Conservation (phyloP, 768 basidiomycete genomes). For the Auricularia sp. region DNA sequence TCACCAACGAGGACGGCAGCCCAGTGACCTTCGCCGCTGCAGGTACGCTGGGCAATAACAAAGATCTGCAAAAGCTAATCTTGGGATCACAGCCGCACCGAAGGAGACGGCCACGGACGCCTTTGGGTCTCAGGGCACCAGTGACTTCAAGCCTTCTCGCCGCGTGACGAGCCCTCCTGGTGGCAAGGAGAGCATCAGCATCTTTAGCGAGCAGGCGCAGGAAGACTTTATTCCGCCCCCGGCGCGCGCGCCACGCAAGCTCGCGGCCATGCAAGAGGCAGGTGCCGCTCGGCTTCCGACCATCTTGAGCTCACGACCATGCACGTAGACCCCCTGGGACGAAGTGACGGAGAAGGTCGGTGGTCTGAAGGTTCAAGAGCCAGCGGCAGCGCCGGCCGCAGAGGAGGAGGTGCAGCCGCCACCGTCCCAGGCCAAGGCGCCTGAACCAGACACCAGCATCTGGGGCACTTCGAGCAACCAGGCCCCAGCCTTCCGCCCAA, state of each 20-base stretch:
- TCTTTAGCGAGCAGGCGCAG: conserved; percentile 8
- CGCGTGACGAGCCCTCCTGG: conserved; percentile 13
- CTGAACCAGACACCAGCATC: not conserved
- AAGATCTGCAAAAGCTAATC: not conserved
- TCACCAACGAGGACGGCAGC: conserved; percentile 22
- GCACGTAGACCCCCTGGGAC: not conserved
- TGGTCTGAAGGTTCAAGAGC: not conserved
- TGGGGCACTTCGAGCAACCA: not conserved
- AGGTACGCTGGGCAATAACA: conserved; percentile 5
- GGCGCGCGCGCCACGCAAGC: not conserved
- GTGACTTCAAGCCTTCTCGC: conserved; percentile 11
- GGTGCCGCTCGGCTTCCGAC: not conserved
- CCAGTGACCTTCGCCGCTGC: conserved; percentile 10
- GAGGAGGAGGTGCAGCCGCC: not conserved
- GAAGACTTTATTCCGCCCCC: conserved; percentile 1
- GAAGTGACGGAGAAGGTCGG: not conserved
- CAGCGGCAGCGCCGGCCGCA: not conserved
- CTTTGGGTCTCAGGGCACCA: not conserved
- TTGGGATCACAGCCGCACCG: not conserved
- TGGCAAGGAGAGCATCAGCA: conserved; percentile 6
- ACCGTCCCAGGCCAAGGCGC: not conserved
- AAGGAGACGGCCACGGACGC: not conserved
- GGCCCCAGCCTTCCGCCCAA: conserved; percentile 31
- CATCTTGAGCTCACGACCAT: not conserved
- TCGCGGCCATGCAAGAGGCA: not conserved